A percentile compares a stretch with the other conserved stretches of the same genome.
These are phyloP conservation scores for Cryptosporidium bovis DNA, from an alignment of 169 alveolate genomes.

Conservation along the genomic window DNA sequence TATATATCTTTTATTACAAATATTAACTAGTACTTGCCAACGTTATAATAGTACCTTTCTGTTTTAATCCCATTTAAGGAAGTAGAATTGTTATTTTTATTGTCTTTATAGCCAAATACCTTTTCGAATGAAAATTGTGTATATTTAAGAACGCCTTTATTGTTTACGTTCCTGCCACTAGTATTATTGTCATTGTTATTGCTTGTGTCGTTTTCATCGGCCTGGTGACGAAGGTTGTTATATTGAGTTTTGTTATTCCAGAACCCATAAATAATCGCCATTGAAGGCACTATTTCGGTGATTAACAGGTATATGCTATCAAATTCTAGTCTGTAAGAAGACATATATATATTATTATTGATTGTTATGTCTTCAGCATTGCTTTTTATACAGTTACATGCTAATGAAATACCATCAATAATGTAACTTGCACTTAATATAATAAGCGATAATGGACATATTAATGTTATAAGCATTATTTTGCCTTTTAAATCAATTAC, in stretches of 20 bases:
- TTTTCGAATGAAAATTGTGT: background rate
- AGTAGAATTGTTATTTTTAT: conserved; percentile 5
- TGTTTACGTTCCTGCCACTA: background rate
- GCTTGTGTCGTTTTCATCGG: no score
- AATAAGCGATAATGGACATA: conserved; percentile 37
- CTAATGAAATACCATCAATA: background rate
- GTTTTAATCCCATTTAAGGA: background rate
- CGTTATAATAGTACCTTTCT: background rate
- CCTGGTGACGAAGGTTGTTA: no score
- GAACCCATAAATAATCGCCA: conserved; percentile 38
- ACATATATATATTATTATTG: no score
- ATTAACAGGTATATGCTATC: conserved; percentile 12
- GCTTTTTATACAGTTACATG: background rate
- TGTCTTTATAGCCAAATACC: background rate
- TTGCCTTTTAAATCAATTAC: conserved; percentile 22
- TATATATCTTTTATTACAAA: conserved; percentile 56
- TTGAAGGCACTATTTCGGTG: conserved; percentile 17
- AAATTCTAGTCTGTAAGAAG: background rate
- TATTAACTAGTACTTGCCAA: background rate
- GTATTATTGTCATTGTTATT: background rate
- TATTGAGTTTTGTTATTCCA: conserved; percentile 23
- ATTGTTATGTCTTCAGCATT: background rate
- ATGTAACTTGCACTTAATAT: background rate
- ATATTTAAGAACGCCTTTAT: background rate
- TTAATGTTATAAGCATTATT: conserved; percentile 33